phyloP scores from a whole-genome alignment of 169 alveolate species.

The Cryptosporidium bovis region DNA sequence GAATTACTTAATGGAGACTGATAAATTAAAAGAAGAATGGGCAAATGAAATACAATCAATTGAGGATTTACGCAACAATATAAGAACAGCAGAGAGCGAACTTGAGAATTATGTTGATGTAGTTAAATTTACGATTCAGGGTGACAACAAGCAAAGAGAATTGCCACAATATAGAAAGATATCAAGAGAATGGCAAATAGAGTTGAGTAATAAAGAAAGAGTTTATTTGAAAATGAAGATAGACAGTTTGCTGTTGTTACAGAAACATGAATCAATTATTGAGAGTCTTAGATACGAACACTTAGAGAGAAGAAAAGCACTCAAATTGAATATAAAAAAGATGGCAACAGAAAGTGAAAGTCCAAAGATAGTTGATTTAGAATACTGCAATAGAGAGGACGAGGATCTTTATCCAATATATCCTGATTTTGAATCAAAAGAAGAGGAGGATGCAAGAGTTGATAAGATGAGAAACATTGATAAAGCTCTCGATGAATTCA shows the following conservation, averaged over 20 bases:
- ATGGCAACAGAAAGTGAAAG: not conserved
- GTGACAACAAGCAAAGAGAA: slow-evolving; percentile 29
- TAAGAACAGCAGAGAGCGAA: slow-evolving; percentile 34
- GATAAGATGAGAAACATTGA: slow-evolving; percentile 4
- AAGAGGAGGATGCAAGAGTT: slow-evolving; percentile 17
- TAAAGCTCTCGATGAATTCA: slow-evolving; percentile 5
- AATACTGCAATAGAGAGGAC: slow-evolving; percentile 29
- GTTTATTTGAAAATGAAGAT: slow-evolving; percentile 31
- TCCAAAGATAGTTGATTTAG: slow-evolving; percentile 27
- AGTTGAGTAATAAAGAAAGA: slow-evolving; percentile 57
- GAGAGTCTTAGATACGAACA: slow-evolving; percentile 47
- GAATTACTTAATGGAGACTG: slow-evolving; percentile 56
- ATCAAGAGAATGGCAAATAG: slow-evolving; percentile 43
- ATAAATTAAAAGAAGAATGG: slow-evolving; percentile 41
- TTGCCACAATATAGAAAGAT: slow-evolving; percentile 17
- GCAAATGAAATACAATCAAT: slow-evolving; percentile 44
- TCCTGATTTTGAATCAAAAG: slow-evolving; percentile 32
- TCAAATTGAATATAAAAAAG: slow-evolving; percentile 5
- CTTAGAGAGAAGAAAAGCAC: slow-evolving; percentile 22
- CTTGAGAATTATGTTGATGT: slow-evolving; percentile 42
- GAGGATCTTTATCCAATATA: slow-evolving; percentile 42
- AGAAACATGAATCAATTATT: slow-evolving; percentile 21
- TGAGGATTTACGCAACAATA: slow-evolving; percentile 10
- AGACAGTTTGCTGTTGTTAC: slow-evolving; percentile 16
- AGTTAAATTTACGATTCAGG: slow-evolving; percentile 18